A percentile compares a stretch with the other conserved stretches of the same genome.
phyloP scores from a whole-genome alignment of 1,139 yeast genomes.

The Debaryomycetaceae sp. region DNA sequence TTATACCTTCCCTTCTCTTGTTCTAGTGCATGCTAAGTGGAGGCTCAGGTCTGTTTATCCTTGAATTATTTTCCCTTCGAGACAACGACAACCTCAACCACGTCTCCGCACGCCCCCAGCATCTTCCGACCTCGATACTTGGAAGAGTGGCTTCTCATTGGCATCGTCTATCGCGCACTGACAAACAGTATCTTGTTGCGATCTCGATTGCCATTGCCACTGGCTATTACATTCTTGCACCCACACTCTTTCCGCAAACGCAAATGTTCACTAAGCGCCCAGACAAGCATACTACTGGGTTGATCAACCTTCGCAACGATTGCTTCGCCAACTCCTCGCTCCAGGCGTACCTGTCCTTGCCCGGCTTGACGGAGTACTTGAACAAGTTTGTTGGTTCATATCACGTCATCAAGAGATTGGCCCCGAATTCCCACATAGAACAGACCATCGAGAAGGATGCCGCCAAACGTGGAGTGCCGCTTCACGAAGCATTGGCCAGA shows the following conservation, averaged over 20 bases:
- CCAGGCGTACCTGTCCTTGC: constrained; percentile 76
- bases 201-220: constrained; percentile 5
- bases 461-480: constrained; percentile 34
- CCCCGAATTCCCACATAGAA: constrained; percentile 7
- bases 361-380: constrained; percentile 60
- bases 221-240: constrained; percentile 21
- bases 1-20: too few relatives aligned
- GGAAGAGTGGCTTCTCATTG: constrained; percentile 2
- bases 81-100: too few relatives aligned
- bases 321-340: constrained; percentile 91
- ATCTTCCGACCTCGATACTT: constrained; percentile 1
- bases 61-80: too few relatives aligned
- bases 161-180: constrained; percentile 1
- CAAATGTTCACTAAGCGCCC: constrained; percentile 51
- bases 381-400: constrained; percentile 34
- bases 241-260: constrained; percentile 16
- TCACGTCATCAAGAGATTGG: constrained; percentile 10
- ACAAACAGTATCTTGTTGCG: constrained; percentile 1
- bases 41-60: too few relatives aligned
- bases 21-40: too few relatives aligned
- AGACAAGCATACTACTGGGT: constrained; percentile 78
- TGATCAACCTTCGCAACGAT: constrained; percentile 77
- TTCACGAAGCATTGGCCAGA: constrained; percentile 55
- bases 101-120: too few relatives aligned
- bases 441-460: constrained; percentile 5